These are phyloP conservation scores for Allomyces macrogynus DNA, from an alignment of 192 early-diverging fungal genomes.

Conservation along the genomic window DNA sequence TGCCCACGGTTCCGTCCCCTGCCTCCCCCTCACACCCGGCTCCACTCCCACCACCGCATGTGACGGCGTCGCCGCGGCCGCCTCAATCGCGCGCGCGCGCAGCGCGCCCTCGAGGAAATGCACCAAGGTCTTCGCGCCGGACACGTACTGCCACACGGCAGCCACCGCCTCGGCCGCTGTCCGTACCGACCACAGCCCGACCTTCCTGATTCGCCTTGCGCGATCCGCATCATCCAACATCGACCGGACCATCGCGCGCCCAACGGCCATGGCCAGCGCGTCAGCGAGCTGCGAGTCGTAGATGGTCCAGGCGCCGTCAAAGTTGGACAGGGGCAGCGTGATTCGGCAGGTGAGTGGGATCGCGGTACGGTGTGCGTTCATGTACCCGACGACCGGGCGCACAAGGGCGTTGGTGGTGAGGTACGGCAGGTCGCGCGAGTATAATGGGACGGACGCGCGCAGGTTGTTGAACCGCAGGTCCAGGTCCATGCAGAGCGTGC, in stretches of 20 bases:
- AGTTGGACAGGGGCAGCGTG: slow-evolving; percentile 55
- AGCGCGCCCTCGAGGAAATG: background rate
- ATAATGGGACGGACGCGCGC: slow-evolving; percentile 68
- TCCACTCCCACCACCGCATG: no score
- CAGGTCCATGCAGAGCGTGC: slow-evolving; percentile 41
- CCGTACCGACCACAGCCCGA: background rate
- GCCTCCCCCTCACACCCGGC: no score
- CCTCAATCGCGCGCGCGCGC: background rate
- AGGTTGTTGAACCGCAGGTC: slow-evolving; percentile 75
- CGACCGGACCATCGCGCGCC: slow-evolving; percentile 8
- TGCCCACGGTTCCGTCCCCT: background rate
- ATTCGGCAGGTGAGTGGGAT: slow-evolving; percentile 64
- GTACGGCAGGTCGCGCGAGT: slow-evolving; percentile 35
- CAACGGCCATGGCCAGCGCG: slow-evolving; percentile 55
- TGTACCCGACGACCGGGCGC: slow-evolving; percentile 79
- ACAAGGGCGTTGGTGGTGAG: slow-evolving; percentile 57
- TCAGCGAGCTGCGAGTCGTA: slow-evolving; percentile 61
- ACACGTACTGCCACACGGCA: background rate
- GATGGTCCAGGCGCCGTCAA: slow-evolving; percentile 82
- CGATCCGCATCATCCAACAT: background rate
- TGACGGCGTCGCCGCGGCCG: no score
- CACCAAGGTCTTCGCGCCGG: background rate
- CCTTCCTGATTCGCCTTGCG: background rate
- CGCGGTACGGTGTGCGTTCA: slow-evolving; percentile 73
- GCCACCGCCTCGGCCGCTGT: background rate